Conservation (phyloP, 768 basidiomycete genomes). For the Lyophyllum semitale region DNA sequence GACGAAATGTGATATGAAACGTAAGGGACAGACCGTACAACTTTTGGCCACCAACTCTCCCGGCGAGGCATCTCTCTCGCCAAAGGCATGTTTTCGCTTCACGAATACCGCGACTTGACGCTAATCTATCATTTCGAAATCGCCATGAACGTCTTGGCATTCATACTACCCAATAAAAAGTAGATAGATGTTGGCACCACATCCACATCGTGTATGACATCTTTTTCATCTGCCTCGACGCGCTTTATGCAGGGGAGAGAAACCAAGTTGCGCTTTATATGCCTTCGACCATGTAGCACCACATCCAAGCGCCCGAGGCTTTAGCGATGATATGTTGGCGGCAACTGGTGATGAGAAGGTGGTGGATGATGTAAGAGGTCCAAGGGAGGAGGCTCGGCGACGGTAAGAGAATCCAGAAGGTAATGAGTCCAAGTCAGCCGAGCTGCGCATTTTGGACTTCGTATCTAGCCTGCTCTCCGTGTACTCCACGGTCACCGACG, state of each 20-base stretch:
- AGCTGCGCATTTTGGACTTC: conserved; percentile 12
- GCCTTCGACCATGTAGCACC: conserved; percentile 83
- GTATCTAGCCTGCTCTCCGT: conserved; percentile 23
- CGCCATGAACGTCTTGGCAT: conserved; percentile 78
- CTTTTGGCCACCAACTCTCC: conserved; percentile 88
- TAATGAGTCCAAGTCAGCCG: conserved; percentile 45
- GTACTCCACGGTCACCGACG: conserved; percentile 34
- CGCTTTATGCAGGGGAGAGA: conserved; percentile 76
- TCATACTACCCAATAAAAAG: no score
- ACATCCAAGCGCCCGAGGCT: conserved; percentile 66
- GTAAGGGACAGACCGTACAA: conserved; percentile 67
- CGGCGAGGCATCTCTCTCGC: conserved; percentile 80
- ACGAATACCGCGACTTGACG: conserved; percentile 83
- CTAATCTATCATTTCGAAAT: conserved; percentile 81
- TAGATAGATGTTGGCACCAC: conserved; percentile 62
- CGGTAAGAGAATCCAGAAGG: conserved; percentile 73
- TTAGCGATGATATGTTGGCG: conserved; percentile 61
- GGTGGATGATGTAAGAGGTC: conserved; percentile 39
- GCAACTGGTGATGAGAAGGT: conserved; percentile 37
- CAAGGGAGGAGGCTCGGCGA: conserved; percentile 63
- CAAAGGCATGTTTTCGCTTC: conserved; percentile 89
- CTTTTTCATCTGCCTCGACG: conserved; percentile 58
- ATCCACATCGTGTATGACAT: conserved; percentile 71
- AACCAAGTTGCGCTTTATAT: conserved; percentile 90
- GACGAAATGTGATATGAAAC: background rate